Evolutionary conservation across 2,329 filamentous ascomycete genomes (phyloP).

Genomic region (Pseudogymnoascus destructans): DNA sequence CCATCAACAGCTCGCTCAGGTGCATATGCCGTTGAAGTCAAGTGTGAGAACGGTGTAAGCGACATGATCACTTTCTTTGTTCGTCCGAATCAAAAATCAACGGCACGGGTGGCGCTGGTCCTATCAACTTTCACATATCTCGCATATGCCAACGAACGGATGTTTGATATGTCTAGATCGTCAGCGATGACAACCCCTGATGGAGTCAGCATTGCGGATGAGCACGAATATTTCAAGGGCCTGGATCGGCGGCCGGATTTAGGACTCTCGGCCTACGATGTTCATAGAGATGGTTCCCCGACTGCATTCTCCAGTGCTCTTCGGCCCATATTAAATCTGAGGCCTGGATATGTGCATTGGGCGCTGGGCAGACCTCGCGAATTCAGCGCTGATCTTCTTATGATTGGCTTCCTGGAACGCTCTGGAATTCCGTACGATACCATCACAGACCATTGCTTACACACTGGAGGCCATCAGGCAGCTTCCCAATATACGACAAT

Average conservation of each 20-base stretch:
- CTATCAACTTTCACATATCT: slow-evolving; percentile 29
- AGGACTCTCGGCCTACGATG: slow-evolving; percentile 29
- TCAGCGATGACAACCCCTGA: slow-evolving; percentile 19
- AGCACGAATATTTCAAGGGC: slow-evolving; percentile 17
- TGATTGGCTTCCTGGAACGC: slow-evolving; percentile 27
- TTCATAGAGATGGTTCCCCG: slow-evolving; percentile 28
- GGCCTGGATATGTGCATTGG: slow-evolving; percentile 29
- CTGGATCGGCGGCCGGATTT: slow-evolving; percentile 26
- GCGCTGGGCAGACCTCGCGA: slow-evolving; percentile 27
- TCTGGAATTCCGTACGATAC: slow-evolving; percentile 25
- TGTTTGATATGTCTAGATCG: slow-evolving; percentile 25
- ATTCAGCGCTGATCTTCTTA: slow-evolving; percentile 27
- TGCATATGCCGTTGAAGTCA: slow-evolving; percentile 24
- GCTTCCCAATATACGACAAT: slow-evolving; percentile 20
- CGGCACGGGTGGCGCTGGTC: slow-evolving; percentile 22
- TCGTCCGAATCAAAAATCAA: slow-evolving; percentile 17
- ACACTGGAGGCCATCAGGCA: slow-evolving; percentile 17
- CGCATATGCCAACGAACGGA: slow-evolving; percentile 29
- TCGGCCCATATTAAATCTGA: slow-evolving; percentile 28
- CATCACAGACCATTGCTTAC: slow-evolving; percentile 29
- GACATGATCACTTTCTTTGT: slow-evolving; percentile 28
- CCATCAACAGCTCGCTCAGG: slow-evolving; percentile 19
- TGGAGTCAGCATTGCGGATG: slow-evolving; percentile 15
- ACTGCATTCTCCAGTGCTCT: slow-evolving; percentile 24
- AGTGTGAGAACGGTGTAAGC: slow-evolving; percentile 13